Percentiles rank a stretch among this genome's conserved stretches.
Conservation (phyloP, 2,329 filamentous ascomycete species). For the Aspergillus jensenii region DNA sequence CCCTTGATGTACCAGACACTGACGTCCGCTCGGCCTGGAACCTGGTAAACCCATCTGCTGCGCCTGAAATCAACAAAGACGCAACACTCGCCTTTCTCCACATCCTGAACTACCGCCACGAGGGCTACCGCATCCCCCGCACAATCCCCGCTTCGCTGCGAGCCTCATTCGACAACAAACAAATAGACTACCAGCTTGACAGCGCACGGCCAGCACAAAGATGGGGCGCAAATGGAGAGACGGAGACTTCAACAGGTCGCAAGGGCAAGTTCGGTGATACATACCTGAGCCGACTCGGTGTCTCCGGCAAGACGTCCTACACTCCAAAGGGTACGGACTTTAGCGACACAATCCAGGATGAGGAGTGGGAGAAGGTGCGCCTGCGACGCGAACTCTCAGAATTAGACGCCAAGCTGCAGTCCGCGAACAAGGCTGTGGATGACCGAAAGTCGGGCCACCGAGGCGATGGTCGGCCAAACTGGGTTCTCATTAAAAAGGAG, state of each 20-base stretch:
- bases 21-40: conserved; percentile 95
- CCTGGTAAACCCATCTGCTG: conserved; percentile 87
- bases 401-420: conserved; percentile 81
- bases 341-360: conserved; percentile 75
- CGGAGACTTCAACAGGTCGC: conserved; percentile 77
- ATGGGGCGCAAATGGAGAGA: conserved; percentile 78
- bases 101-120: conserved; percentile 92
- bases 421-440: conserved; percentile 73
- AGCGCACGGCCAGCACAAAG: conserved; percentile 69
- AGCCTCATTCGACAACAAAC: conserved; percentile 87
- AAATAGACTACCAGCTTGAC: conserved; percentile 94
- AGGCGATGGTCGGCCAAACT: conserved; percentile 73
- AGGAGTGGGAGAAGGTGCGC: conserved; percentile 95
- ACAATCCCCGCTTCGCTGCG: conserved; percentile 88
- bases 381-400: conserved; percentile 90
- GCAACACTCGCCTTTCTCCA: conserved; percentile 92
- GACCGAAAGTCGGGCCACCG: conserved; percentile 55
- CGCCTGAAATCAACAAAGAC: conserved; percentile 85
- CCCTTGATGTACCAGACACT: conserved; percentile 64
- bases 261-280: conserved; percentile 98
- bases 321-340: conserved; percentile 88
- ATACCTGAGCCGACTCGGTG: conserved; percentile 85
- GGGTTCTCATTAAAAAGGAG: conserved; percentile 89
- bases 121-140: conserved; percentile 90
- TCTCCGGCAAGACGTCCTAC: conserved; percentile 72